These are phyloP conservation scores for Leccinum pachyderme DNA, from an alignment of 1,284 basidiomycete species.

Conservation along the genomic window DNA sequence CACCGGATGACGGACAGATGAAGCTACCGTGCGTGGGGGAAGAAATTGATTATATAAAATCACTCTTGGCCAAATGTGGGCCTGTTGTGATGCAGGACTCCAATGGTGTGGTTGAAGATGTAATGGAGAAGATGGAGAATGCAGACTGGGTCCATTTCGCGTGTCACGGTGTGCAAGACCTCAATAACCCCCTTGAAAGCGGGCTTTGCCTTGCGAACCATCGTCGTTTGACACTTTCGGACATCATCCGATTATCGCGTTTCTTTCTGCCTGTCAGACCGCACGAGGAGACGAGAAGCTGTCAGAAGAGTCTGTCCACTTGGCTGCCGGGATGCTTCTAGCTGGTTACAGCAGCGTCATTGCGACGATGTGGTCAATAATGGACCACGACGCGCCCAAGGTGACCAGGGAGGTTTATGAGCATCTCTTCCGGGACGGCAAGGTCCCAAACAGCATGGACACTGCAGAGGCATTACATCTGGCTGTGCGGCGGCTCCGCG, in stretches of 20 bases:
- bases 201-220: neutral
- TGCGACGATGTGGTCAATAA: neutral
- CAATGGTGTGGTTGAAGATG: neutral
- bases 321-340: neutral
- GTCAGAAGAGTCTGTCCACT: neutral
- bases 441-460: neutral
- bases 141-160: neutral
- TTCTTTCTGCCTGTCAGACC: neutral
- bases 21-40: neutral
- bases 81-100: neutral
- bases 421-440: neutral
- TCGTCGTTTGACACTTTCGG: neutral
- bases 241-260: neutral
- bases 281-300: neutral
- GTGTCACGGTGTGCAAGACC: neutral
- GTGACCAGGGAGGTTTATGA: neutral
- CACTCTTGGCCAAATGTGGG: neutral
- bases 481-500: neutral
- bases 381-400: neutral
- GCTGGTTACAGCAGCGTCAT: neutral
- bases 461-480: neutral
- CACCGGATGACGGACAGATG: neutral
- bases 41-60: neutral
- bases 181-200: neutral
- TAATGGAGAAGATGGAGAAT: neutral